Percentiles rank a stretch among this genome's conserved stretches.
Evolutionary conservation across 768 basidiomycete genomes (phyloP).

Genomic region (Suillus occidentalis): DNA sequence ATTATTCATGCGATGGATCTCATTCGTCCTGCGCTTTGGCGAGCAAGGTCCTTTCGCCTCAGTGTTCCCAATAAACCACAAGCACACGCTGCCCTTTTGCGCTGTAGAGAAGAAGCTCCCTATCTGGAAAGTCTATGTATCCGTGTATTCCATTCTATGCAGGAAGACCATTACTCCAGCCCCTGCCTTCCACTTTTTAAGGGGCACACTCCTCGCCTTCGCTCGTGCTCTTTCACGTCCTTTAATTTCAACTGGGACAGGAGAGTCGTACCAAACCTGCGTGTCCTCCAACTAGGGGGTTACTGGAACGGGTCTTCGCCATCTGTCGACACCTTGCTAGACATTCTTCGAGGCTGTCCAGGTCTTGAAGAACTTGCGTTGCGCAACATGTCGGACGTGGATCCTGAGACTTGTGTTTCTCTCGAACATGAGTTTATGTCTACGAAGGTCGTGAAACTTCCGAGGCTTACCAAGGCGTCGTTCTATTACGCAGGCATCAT

Average conservation of each 20-base stretch:
- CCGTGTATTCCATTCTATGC: slow-evolving; percentile 74
- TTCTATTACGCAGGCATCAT: slow-evolving; percentile 79
- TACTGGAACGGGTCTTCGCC: slow-evolving; percentile 80
- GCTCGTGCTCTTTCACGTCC: slow-evolving; percentile 75
- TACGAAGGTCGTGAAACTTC: slow-evolving; percentile 46
- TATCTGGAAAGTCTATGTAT: slow-evolving; percentile 73
- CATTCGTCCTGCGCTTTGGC: slow-evolving; percentile 75
- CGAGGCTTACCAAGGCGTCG: slow-evolving; percentile 62
- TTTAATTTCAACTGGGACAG: slow-evolving; percentile 83
- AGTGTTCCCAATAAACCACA: slow-evolving; percentile 78
- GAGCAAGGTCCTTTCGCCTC: slow-evolving; percentile 70
- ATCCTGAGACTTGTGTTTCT: slow-evolving; percentile 43
- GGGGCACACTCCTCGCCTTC: slow-evolving; percentile 70
- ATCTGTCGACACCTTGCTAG: slow-evolving; percentile 61
- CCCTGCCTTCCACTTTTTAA: slow-evolving; percentile 70
- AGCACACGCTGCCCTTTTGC: slow-evolving; percentile 70
- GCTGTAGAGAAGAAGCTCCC: slow-evolving; percentile 75
- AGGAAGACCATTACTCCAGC: slow-evolving; percentile 67
- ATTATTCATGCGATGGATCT: slow-evolving; percentile 77
- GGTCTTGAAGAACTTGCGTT: slow-evolving; percentile 75
- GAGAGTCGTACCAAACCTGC: slow-evolving; percentile 58
- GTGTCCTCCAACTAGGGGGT: slow-evolving; percentile 72
- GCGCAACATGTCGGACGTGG: slow-evolving; percentile 77
- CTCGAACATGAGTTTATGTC: slow-evolving; percentile 37
- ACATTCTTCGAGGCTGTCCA: slow-evolving; percentile 71